Conservation (phyloP, 805 yeast species). For the Candida khao-thaluensis region DNA sequence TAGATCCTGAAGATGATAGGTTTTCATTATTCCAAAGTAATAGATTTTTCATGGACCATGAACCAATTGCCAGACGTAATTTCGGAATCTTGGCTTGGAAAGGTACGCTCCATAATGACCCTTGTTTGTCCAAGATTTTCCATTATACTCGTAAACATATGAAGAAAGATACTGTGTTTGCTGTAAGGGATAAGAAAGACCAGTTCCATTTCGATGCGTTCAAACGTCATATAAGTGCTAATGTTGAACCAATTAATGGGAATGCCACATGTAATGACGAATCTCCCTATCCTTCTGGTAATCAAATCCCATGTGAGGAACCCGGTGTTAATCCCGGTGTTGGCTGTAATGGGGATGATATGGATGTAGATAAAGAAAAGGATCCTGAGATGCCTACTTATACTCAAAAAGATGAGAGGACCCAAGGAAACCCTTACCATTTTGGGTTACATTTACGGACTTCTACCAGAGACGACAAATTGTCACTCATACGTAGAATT, state of each 20-base stretch:
- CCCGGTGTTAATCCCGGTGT: neutral
- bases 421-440: neutral
- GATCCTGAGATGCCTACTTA: too few relatives aligned
- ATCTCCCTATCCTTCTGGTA: too few relatives aligned
- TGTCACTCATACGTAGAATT: constrained; percentile 6
- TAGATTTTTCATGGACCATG: constrained; percentile 7
- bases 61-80: constrained; percentile 8
- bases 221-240: constrained; percentile 4
- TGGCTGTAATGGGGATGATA: neutral
- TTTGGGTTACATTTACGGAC: constrained; percentile 2
- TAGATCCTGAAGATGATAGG: constrained; percentile 2
- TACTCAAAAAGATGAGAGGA: too few relatives aligned
- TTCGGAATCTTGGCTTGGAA: constrained; percentile 13
- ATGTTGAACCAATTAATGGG: constrained; percentile 10
- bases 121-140: constrained; percentile 7
- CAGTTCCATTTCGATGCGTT: constrained; percentile 7
- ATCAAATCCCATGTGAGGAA: neutral
- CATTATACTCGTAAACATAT: constrained; percentile 4
- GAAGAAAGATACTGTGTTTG: constrained; percentile 8
- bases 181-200: constrained; percentile 5
- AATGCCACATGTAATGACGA: neutral
- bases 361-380: constrained; percentile 5
- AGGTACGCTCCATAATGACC: constrained; percentile 8
- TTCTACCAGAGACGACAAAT: neutral
- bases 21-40: constrained; percentile 5